Evolutionary conservation across 2,329 filamentous ascomycete genomes (phyloP).

Genomic region (Diplocarpon mali): DNA sequence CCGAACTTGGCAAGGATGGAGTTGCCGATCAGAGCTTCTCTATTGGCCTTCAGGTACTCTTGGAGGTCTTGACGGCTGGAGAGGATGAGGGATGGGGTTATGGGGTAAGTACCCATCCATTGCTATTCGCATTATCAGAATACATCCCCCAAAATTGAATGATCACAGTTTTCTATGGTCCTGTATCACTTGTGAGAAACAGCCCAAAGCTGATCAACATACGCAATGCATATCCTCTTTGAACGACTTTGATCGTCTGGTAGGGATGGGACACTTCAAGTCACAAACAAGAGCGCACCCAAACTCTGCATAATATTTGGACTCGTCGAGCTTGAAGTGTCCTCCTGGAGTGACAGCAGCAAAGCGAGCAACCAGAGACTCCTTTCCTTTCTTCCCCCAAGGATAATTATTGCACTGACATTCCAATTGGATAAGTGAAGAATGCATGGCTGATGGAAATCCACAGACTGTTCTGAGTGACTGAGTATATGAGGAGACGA

Average conservation of each 20-base stretch:
- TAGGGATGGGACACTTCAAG: too few species aligned
- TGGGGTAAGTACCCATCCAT: constrained; percentile 60
- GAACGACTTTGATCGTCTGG: too few species aligned
- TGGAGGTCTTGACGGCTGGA: constrained; percentile 52
- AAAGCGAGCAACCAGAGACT: constrained; percentile 54
- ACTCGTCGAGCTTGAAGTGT: constrained; percentile 52
- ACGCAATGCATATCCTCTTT: too few species aligned
- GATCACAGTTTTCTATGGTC: too few species aligned
- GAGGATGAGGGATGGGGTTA: constrained; percentile 53
- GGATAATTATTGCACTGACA: constrained; percentile 38
- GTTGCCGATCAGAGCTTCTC: constrained; percentile 52
- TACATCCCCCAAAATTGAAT: too few species aligned
- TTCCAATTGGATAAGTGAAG: constrained; percentile 40
- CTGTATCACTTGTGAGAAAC: background rate
- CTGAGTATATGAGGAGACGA: background rate
- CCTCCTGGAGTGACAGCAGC: constrained; percentile 54
- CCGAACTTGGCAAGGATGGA: constrained; percentile 50
- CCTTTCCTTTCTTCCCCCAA: constrained; percentile 58
- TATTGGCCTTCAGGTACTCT: constrained; percentile 50
- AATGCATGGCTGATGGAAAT: constrained; percentile 1
- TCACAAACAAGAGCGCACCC: background rate
- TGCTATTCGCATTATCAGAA: constrained; percentile 11
- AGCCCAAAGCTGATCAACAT: background rate
- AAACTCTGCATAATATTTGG: constrained; percentile 48
- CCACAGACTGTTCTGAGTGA: background rate